Evolutionary conservation across 2,329 filamentous ascomycete genomes (phyloP), one percentile per base, ranked within the genome.

Genomic region (Neofusicoccum sp.): DNA sequence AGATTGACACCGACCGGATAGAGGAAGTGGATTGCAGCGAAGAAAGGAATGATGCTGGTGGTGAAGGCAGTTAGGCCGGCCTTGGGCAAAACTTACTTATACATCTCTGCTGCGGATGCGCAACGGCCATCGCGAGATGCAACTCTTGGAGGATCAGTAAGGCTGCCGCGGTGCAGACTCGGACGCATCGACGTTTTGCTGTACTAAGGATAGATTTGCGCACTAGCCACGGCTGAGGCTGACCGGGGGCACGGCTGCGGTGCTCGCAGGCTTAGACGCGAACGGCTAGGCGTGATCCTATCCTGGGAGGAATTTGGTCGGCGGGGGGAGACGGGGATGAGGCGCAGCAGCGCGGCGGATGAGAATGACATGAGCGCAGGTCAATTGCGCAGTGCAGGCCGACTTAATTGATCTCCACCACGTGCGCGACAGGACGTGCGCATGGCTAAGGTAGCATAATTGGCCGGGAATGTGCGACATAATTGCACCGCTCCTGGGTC

Each of bases 161-260:
- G 44, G 57, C 45, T 59, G 57, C 57, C 40, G 57, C 57, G 57
- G 44, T 59, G 34, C 57, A 40, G 31, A 16, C 49, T 56, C 51
- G 36, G 51, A 28, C 51, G 40, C 41, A 31, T 38, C 44, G 44
- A 59, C 34, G 43, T 40, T 38, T 40, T 20, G 43, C 57, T 40
- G 57, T 59, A 49, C 57, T 59, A 49, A 59, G 44, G 43, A 49
- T 59, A 59, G 57, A 56, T 56, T 54, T 38, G 44, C 57, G 44
- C 57, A 59, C 57, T 33, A 59, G 57, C 57, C 57, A 59, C 57
- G 57, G 57, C 57, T 59, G 57, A 59, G 57, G 57, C 57, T 59
- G 57, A 59, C 57, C 51, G 38, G 51, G 20, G 24, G 40, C 40
- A 43, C 40, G 40, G 40, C n/a, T 43, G 40, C n/a, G 20, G 40